Evolutionary conservation across 1,284 basidiomycete species (phyloP).

Genomic region (Sphaerobolus stellatus): DNA sequence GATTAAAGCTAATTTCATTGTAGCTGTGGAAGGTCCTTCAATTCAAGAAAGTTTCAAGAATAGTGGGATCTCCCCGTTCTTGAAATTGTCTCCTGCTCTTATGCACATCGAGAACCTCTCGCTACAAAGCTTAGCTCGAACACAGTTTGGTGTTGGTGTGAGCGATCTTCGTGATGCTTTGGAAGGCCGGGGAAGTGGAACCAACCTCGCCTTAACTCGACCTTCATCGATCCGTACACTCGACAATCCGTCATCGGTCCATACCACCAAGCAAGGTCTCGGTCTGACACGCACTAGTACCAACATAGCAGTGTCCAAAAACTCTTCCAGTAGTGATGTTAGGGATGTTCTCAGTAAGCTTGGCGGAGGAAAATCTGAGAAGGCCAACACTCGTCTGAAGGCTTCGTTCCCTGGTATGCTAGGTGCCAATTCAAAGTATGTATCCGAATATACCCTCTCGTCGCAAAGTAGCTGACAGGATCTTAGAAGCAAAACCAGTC

Average conservation of each 20-base stretch:
- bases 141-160: constrained; percentile 77
- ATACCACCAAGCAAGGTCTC: constrained; percentile 5
- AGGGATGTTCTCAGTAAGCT: constrained; percentile 74
- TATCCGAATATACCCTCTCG: constrained; percentile 10
- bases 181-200: constrained; percentile 77
- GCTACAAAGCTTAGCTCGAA: constrained; percentile 73
- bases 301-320: constrained; percentile 1
- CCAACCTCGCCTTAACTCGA: constrained; percentile 66
- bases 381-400: constrained; percentile 58
- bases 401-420: constrained; percentile 60
- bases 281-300: constrained; percentile 7
- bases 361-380: constrained; percentile 73
- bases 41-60: constrained; percentile 63
- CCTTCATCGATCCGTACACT: constrained; percentile 62
- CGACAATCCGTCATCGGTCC: constrained; percentile 38
- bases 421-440: constrained; percentile 40
- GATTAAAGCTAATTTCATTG: background rate
- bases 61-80: constrained; percentile 60
- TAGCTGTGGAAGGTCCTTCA: constrained; percentile 61
- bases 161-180: constrained; percentile 83
- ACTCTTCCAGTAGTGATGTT: constrained; percentile 67
- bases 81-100: constrained; percentile 76
- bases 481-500: constrained; percentile 6
- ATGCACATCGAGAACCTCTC: constrained; percentile 90
- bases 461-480: background rate